Base-by-base conservation (phyloP, 2,329 filamentous ascomycete species). In the Fusarium albidum region DNA sequence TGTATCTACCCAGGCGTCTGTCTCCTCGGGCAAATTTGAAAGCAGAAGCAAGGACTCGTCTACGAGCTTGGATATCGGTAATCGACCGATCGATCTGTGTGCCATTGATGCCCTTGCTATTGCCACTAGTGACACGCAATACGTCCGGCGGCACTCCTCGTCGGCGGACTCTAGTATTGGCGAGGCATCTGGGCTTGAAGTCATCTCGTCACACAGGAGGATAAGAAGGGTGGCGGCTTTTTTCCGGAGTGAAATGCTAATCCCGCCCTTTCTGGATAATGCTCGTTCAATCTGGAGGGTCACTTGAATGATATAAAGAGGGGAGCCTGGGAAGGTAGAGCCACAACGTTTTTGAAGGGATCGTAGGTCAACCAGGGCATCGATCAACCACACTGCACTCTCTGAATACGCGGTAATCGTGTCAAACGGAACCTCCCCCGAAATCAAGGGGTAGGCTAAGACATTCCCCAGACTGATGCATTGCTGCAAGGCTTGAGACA, bases 371-470 rank as follows among this genome's bases (percentile, higher is more conserved):
- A 79, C 71, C 57, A 78, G 69, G 7, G 74, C 73, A 62, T 85
- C 82, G 52, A 83, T 68, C 11, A 84, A 67, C 81, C 80, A 83
- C 11, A 77, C 73, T 1, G 74, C 67, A 51, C 73, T 72, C 55
- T 78, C 78, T 14, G 69, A 70, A 42, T 76, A 75, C 50, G 68
- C 69, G 13, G 70, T 66, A 10, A 67, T 60, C 26, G 65, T 69
- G 9, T 67, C 66, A 34, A 71, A 74, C 3, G 64, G 67, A 5
- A 68, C 46, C 14, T 71, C 69, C n/a, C 68, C 64, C 9, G 70
- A 73, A 8, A 72, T 38, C 6, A 79, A 60, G 17, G 75, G 74
- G 45, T 75, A 73, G 9, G 75, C 71, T 10, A 84, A 63, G 9
- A 82, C 73, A 12, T 71, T 73, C 10, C 78, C 67, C 14, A 85